A percentile compares a stretch with the other conserved stretches of the same genome.
These are phyloP conservation scores for Raffaelea arxii DNA, from an alignment of 2,329 filamentous ascomycete genomes.

Conservation along the genomic window DNA sequence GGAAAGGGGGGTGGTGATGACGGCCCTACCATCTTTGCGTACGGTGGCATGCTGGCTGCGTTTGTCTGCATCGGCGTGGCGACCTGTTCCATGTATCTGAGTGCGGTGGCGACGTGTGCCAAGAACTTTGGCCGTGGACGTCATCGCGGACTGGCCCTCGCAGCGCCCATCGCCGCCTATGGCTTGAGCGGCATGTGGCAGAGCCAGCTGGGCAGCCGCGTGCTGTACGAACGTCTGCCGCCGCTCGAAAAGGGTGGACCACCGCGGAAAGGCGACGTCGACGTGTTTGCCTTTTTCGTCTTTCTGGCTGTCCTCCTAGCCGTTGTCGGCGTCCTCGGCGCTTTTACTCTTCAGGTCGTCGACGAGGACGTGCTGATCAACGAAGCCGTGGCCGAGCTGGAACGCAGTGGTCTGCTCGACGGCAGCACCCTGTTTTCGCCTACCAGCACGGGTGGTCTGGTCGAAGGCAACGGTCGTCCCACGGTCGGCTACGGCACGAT, in stretches of 20 bases:
- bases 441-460: slow-evolving; percentile 16
- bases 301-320: slow-evolving; percentile 70
- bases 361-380: slow-evolving; percentile 84
- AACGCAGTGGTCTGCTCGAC: slow-evolving; percentile 73
- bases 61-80: slow-evolving; percentile 77
- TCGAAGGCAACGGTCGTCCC: not conserved
- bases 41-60: slow-evolving; percentile 72
- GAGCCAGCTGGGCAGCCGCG: slow-evolving; percentile 72
- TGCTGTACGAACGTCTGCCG: slow-evolving; percentile 61
- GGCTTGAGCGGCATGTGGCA: slow-evolving; percentile 94
- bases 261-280: slow-evolving; percentile 44
- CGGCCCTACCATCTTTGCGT: slow-evolving; percentile 50
- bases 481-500: slow-evolving; percentile 10
- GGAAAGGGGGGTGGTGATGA: slow-evolving; percentile 28
- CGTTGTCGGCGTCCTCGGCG: slow-evolving; percentile 61
- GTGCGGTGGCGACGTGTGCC: slow-evolving; percentile 86
- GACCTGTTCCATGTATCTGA: slow-evolving; percentile 82
- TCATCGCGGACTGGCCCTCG: slow-evolving; percentile 80
- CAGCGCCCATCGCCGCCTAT: slow-evolving; percentile 84
- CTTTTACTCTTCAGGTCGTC: slow-evolving; percentile 65
- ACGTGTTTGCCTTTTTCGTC: slow-evolving; percentile 80
- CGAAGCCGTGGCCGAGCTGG: slow-evolving; percentile 81
- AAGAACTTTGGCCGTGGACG: slow-evolving; percentile 94
- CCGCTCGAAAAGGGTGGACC: slow-evolving; percentile 27
- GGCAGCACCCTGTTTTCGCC: slow-evolving; percentile 63